Conservation (phyloP, 345 rosid species). For the Brassica cretica region DNA sequence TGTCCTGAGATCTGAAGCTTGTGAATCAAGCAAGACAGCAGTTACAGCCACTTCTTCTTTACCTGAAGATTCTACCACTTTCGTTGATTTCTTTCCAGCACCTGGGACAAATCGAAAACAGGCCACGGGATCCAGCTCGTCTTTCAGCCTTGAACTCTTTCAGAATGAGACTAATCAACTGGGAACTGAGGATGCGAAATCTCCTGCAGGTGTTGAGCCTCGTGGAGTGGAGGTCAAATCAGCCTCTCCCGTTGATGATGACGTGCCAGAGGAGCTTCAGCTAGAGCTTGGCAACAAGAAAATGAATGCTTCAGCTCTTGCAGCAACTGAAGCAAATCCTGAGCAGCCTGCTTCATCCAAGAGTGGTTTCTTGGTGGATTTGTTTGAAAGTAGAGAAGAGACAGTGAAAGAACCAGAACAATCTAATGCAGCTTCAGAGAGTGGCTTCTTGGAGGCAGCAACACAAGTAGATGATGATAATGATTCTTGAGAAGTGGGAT, state of each 20-base stretch:
- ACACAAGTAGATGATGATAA: slow-evolving; percentile 3
- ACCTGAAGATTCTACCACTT: slow-evolving; percentile 39
- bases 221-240: slow-evolving; percentile 37
- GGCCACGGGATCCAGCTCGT: slow-evolving; percentile 35
- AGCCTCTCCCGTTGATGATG: slow-evolving; percentile 39
- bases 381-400: slow-evolving; percentile 16
- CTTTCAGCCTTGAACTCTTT: slow-evolving; percentile 38
- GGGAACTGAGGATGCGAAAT: slow-evolving; percentile 28
- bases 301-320: slow-evolving; percentile 20
- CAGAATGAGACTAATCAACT: slow-evolving; percentile 25
- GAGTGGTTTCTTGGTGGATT: slow-evolving; percentile 18
- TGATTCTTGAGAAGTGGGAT: slow-evolving; percentile 32
- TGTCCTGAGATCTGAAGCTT: slow-evolving; percentile 17
- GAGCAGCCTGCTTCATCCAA: slow-evolving; percentile 17
- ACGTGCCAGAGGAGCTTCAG: slow-evolving; percentile 42
- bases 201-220: slow-evolving; percentile 26
- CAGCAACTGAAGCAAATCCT: slow-evolving; percentile 16
- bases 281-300: slow-evolving; percentile 42
- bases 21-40: slow-evolving; percentile 24
- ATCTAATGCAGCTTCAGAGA: slow-evolving; percentile 27
- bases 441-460: slow-evolving; percentile 13
- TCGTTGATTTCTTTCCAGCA: slow-evolving; percentile 36
- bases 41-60: slow-evolving; percentile 23
- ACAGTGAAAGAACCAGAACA: not conserved
- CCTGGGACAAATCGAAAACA: slow-evolving; percentile 30